phyloP scores from a whole-genome alignment of 352 stramenopile species.

The Phytophthora kernoviae region DNA sequence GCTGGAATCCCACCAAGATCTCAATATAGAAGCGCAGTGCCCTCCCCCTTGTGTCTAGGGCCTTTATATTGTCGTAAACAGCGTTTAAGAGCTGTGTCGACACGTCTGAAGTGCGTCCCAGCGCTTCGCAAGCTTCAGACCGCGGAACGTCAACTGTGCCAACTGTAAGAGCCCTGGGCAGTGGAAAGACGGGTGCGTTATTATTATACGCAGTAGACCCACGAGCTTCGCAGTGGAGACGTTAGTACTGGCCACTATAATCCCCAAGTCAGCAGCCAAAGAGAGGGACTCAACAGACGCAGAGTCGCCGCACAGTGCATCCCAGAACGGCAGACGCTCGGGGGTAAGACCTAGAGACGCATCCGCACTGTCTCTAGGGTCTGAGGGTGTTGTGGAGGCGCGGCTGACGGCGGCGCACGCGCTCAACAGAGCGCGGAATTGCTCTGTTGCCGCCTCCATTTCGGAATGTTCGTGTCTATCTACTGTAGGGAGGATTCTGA shows the following conservation, averaged over 20 bases:
- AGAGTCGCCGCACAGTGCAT: constrained; percentile 35
- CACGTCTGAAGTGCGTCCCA: constrained; percentile 59
- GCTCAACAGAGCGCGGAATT: constrained; percentile 46
- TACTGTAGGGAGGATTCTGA: constrained; percentile 14
- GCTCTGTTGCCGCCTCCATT: constrained; percentile 49
- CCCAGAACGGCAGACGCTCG: constrained; percentile 65
- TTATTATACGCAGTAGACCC: constrained; percentile 37
- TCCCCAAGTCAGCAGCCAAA: constrained; percentile 54
- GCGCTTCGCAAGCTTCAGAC: constrained; percentile 78
- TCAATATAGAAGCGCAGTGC: constrained; percentile 61
- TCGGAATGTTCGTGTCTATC: constrained; percentile 25
- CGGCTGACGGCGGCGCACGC: constrained; percentile 41
- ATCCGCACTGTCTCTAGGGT: constrained; percentile 9
- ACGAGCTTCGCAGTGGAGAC: constrained; percentile 40
- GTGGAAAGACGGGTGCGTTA: constrained; percentile 42
- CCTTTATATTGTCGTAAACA: constrained; percentile 44
- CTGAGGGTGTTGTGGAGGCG: constrained; percentile 9
- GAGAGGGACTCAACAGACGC: constrained; percentile 14
- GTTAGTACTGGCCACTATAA: constrained; percentile 65
- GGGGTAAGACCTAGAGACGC: constrained; percentile 27
- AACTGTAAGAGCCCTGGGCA: constrained; percentile 55
- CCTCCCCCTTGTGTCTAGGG: constrained; percentile 17
- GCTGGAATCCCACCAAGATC: constrained; percentile 80
- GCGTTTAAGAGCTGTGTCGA: constrained; percentile 47
- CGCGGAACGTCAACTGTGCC: constrained; percentile 57